A percentile compares a stretch with the other conserved stretches of the same genome.
These are phyloP conservation scores for Penicillium sp. DNA, from an alignment of 2,329 filamentous ascomycete genomes.

Conservation along the genomic window DNA sequence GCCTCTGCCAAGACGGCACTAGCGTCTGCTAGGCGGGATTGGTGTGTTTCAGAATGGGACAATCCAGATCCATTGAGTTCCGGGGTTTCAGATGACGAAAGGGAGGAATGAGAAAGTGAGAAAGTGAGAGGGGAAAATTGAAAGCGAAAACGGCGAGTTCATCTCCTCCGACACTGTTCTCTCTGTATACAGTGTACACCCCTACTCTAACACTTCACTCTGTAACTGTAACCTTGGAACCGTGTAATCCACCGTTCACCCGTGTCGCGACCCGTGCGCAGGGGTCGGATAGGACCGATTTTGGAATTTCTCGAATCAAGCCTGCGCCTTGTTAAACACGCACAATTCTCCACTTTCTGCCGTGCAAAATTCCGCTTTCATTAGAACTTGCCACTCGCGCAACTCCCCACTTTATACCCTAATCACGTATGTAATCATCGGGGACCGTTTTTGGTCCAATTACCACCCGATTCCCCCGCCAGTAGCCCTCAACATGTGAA, in stretches of 20 bases:
- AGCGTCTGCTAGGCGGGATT: slow-evolving; percentile 23
- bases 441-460: neutral
- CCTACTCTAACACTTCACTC: too few relatives aligned
- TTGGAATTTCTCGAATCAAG: slow-evolving; percentile 13
- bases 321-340: neutral
- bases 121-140: neutral
- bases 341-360: neutral
- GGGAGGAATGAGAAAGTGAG: neutral
- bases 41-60: slow-evolving; percentile 31
- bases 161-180: too few relatives aligned
- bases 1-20: slow-evolving; percentile 13
- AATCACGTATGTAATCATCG: neutral
- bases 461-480: neutral
- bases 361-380: neutral
- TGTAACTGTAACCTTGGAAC: too few relatives aligned
- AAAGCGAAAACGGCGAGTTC: too few relatives aligned
- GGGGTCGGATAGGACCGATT: slow-evolving; percentile 13
- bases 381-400: neutral
- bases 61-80: slow-evolving; percentile 18
- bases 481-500: neutral
- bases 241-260: neutral
- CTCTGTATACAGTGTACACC: too few relatives aligned
- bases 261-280: slow-evolving; percentile 17
- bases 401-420: neutral
- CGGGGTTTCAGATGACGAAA: slow-evolving; percentile 28